These are phyloP conservation scores for Anisodus tanguticus DNA, from an alignment of 257 asterid species.

Conservation along the genomic window DNA sequence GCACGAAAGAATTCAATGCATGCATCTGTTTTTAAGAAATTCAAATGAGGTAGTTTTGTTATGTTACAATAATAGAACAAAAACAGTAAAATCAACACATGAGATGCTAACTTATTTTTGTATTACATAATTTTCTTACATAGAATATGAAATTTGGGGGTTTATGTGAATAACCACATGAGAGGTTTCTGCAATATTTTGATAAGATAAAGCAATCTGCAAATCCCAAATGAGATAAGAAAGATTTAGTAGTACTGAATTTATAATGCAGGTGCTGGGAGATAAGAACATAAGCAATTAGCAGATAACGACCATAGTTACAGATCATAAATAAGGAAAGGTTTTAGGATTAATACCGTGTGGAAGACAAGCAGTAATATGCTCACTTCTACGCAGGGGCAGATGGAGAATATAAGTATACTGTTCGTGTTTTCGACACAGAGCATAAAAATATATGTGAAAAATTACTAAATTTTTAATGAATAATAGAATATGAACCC, in stretches of 20 bases:
- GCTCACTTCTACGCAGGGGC: not conserved
- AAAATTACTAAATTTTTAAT: not conserved
- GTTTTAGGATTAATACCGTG: not conserved
- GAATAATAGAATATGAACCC: not conserved
- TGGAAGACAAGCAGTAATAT: not conserved
- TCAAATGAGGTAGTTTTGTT: no score
- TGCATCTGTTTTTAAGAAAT: no score
- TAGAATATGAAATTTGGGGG: no score
- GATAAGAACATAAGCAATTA: not conserved
- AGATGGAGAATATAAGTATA: not conserved
- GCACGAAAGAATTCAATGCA: not conserved
- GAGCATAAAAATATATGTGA: not conserved
- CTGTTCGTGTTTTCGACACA: not conserved
- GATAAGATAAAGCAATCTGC: not conserved
- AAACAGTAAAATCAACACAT: no score
- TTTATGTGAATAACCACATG: not conserved
- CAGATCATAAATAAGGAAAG: not conserved
- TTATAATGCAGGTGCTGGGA: not conserved
- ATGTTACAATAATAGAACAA: no score
- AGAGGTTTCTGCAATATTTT: not conserved
- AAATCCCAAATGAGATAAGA: not conserved
- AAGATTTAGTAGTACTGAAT: not conserved
- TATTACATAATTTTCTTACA: no score
- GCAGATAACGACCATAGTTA: not conserved
- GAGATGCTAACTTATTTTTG: no score